Base-by-base conservation (phyloP, 805 yeast species). In the Candida rishiriensis region DNA sequence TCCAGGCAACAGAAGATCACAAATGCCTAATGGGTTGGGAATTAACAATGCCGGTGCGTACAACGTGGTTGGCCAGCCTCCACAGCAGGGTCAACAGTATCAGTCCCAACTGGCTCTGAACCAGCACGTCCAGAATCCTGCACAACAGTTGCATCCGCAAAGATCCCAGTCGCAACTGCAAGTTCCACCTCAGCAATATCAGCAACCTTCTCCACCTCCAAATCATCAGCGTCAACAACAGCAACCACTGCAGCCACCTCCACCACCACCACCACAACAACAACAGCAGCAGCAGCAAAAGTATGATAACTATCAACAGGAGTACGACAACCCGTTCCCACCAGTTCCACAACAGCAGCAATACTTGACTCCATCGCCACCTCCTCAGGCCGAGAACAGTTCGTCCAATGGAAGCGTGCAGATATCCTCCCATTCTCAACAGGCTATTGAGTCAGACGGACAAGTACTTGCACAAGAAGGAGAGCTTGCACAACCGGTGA, bases 21-120 rank as follows among this genome's bases (percentile, higher is more conserved):
- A 51, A 33, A 35, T 39, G 18, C 42, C 55, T n/a, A 54, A 52
- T 29, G 58, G 59, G 1, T 29, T 55, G 36, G 56, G 54, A 17
- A 52, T 51, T 34, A 55, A 49, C 39, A 42, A 39, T 42, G 37
- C 12, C 37, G 26, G 21, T 32, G 14, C 14, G 28, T 21, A 12
- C 42, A 39, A 28, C 32, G 26, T 14, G 11, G n/a, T 36, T 21
- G 26, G 18, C 14, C 31, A 39, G 9, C 33, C 18, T 29, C 36
- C 18, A n/a, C 16, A 34, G 17, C 38, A 33, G 16, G 35, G 31
- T 13, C 37, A 36, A 13, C 28, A 35, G 29, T 14, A 34, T 9
- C 16, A 13, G 11, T 31, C 33, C 10, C 34, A 21, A 18, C 49
- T 29, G 35, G 33, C 33, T 4, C 33, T n/a, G 14, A 30, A n/a